Evolutionary conservation across 2,329 filamentous ascomycete genomes (phyloP).

Genomic region (Dactylella cylindrospora): DNA sequence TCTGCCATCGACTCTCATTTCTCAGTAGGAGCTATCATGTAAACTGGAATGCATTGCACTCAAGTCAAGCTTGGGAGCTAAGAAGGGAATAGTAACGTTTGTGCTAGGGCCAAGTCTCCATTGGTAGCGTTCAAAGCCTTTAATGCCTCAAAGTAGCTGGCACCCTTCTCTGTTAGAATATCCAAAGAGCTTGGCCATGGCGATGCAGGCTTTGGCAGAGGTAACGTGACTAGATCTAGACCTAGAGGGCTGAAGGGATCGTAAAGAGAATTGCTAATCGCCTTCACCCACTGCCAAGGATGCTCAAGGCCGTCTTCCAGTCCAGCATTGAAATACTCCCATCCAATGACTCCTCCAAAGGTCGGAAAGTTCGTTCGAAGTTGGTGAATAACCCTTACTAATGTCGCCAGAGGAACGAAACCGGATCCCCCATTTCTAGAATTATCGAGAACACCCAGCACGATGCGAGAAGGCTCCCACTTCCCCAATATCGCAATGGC

Average conservation of each 20-base stretch:
- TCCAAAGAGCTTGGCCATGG: conserved; percentile 14
- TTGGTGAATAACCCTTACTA: conserved; percentile 10
- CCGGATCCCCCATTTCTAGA: conserved; percentile 42
- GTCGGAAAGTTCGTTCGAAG: conserved; percentile 28
- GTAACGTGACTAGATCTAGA: not conserved
- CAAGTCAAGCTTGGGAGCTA: too few relatives aligned
- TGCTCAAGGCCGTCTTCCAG: conserved; percentile 7
- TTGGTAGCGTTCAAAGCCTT: conserved; percentile 25
- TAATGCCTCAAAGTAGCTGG: conserved; percentile 9
- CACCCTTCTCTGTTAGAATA: conserved; percentile 8
- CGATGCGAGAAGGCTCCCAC: conserved; percentile 50
- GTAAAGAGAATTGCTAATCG: conserved; percentile 21
- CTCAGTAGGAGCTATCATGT: too few relatives aligned
- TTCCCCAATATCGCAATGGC: conserved; percentile 53
- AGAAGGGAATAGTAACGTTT: conserved; percentile 3
- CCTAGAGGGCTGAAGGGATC: not conserved
- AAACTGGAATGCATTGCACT: too few relatives aligned
- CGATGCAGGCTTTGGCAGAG: not conserved
- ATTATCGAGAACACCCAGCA: conserved; percentile 29
- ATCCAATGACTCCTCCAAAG: conserved; percentile 33
- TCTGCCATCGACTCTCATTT: too few relatives aligned
- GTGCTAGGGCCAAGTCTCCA: conserved; percentile 13
- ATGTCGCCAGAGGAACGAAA: conserved; percentile 9
- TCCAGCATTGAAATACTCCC: conserved; percentile 40
- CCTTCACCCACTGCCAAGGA: conserved; percentile 25